Evolutionary conservation across 2,329 filamentous ascomycete species (phyloP).

Genomic region (Xylariales sp.): DNA sequence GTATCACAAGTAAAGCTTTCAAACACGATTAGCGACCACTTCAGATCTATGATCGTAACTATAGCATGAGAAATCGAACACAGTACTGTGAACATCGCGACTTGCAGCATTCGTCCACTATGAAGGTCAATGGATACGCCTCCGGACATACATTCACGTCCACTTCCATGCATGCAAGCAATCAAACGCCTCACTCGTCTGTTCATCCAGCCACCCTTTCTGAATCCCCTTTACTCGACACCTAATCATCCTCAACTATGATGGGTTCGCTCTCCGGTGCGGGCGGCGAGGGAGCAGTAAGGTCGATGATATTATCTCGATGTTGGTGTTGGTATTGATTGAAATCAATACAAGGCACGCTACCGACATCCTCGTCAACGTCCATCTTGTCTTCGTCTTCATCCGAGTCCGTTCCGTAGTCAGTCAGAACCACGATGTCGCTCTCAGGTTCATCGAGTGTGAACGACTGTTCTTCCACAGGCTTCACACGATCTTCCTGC

Average conservation of each 20-base stretch:
- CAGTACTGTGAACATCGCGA: too few species aligned
- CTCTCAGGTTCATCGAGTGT: constrained; percentile 1
- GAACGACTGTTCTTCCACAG: constrained; percentile 10
- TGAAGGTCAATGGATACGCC: too few species aligned
- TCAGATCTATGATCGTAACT: too few species aligned
- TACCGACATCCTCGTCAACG: neutral
- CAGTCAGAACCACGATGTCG: neutral
- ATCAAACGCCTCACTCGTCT: neutral
- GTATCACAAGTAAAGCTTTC: too few species aligned
- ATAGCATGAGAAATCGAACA: too few species aligned
- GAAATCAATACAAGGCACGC: constrained; percentile 1
- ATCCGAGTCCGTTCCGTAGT: constrained; percentile 3
- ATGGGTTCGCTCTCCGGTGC: neutral
- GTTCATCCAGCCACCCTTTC: neutral
- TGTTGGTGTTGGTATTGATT: neutral
- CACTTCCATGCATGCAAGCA: neutral
- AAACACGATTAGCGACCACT: too few species aligned
- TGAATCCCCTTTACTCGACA: neutral
- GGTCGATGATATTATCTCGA: neutral
- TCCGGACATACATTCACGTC: too few species aligned
- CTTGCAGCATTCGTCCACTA: too few species aligned
- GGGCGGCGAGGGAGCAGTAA: constrained; percentile 1
- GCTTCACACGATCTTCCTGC: constrained; percentile 33
- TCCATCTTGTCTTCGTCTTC: neutral
- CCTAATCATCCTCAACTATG: neutral